phyloP scores from a whole-genome alignment of 768 basidiomycete species.

The Hypholoma fasciculare region DNA sequence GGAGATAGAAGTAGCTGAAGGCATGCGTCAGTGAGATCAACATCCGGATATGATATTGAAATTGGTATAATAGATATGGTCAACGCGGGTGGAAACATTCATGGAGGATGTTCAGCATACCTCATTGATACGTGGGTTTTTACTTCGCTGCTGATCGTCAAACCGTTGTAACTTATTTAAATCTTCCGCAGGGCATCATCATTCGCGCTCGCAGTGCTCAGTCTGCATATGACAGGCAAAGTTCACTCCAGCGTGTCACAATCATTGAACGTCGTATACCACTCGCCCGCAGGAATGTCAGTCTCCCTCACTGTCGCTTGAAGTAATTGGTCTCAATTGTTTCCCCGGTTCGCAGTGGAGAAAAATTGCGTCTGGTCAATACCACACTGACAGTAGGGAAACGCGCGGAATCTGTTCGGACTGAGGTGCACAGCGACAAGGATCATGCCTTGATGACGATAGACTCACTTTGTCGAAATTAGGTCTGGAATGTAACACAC shows the following conservation, averaged over 20 bases:
- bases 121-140: constrained; percentile 49
- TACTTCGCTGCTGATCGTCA: not conserved
- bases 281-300: constrained; percentile 54
- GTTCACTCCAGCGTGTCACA: constrained; percentile 42
- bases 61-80: constrained; percentile 44
- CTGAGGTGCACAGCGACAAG: constrained; percentile 38
- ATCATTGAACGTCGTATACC: constrained; percentile 52
- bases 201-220: constrained; percentile 41
- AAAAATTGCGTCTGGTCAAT: constrained; percentile 50
- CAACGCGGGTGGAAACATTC: constrained; percentile 43
- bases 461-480: no score
- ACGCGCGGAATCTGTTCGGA: constrained; percentile 46
- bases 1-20: constrained; percentile 40
- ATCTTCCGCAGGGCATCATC: constrained; percentile 43
- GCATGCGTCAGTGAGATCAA: constrained; percentile 23
- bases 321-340: not conserved
- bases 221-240: constrained; percentile 22
- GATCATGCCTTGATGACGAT: not conserved
- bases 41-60: not conserved
- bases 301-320: constrained; percentile 10
- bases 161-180: not conserved
- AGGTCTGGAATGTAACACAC: constrained; percentile 60
- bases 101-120: constrained; percentile 55
- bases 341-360: constrained; percentile 33
- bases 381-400: constrained; percentile 51